Conservation (phyloP, 257 asterid genomes). For the Nicotiana attenuata region DNA sequence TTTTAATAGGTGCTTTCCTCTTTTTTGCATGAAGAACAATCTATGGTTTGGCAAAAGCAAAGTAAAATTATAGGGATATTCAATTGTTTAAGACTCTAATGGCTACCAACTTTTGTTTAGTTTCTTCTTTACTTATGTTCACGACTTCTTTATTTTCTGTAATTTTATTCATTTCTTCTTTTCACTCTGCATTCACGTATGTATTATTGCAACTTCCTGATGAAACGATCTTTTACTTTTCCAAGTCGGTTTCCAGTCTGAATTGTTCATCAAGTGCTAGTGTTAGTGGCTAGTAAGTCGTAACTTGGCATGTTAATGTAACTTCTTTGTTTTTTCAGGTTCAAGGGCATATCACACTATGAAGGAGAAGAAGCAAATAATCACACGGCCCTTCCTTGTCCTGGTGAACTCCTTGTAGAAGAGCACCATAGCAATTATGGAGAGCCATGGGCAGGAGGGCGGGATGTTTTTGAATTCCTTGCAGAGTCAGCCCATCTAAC, state of each 20-base stretch:
- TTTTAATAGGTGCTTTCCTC: not conserved
- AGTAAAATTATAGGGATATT: not conserved
- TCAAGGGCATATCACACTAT: constrained; percentile 90
- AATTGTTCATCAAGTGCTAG: not conserved
- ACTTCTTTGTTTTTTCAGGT: constrained; percentile 21
- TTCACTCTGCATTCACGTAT: not conserved
- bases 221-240: not conserved
- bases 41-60: not conserved
- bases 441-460: constrained; percentile 99
- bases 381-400: constrained; percentile 93
- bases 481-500: constrained; percentile 54
- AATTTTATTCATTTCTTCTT: not conserved
- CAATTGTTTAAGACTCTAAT: not conserved
- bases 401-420: constrained; percentile 86
- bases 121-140: not conserved
- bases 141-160: not conserved
- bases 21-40: not conserved
- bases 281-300: not conserved
- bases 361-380: constrained; percentile 70
- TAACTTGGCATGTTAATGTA: not conserved
- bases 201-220: not conserved
- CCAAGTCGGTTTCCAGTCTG: not conserved
- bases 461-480: constrained; percentile 84
- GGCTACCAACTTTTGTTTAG: not conserved
- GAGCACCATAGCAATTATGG: constrained; percentile 96